Conservation (phyloP, 805 yeast species). For the Nakazawaea populi region DNA sequence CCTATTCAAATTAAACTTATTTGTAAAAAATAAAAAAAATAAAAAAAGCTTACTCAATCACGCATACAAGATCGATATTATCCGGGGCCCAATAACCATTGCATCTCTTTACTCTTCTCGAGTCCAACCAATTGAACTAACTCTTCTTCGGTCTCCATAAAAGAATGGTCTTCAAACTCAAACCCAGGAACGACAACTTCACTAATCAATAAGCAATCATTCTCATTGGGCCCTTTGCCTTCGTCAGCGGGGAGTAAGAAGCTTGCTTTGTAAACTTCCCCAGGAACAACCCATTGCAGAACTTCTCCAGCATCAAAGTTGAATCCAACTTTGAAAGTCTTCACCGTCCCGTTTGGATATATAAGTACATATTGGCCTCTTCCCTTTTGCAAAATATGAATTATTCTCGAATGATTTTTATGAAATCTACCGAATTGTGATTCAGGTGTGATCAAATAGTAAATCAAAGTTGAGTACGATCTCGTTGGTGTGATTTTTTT, state of each 20-base stretch:
- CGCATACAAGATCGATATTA: neutral
- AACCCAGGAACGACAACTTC: constrained; percentile 61
- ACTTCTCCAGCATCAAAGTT: constrained; percentile 40
- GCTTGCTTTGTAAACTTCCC: constrained; percentile 53
- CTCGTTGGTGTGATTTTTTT: constrained; percentile 21
- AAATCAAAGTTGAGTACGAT: constrained; percentile 44
- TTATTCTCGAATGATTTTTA: constrained; percentile 43
- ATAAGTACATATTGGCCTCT: constrained; percentile 49
- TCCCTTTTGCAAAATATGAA: constrained; percentile 50
- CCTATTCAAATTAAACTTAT: neutral
- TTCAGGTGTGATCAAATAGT: constrained; percentile 45
- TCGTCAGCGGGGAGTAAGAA: constrained; percentile 34
- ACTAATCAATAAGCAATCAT: constrained; percentile 42
- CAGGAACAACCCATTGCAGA: constrained; percentile 61
- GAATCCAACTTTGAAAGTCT: constrained; percentile 49
- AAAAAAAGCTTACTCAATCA: neutral
- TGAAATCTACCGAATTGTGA: constrained; percentile 48
- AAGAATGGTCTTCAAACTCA: constrained; percentile 47
- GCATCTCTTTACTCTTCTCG: constrained; percentile 27
- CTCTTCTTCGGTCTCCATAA: constrained; percentile 29
- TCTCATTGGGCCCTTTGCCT: constrained; percentile 21
- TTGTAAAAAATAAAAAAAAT: neutral
- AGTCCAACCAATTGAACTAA: constrained; percentile 31
- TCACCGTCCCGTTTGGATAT: constrained; percentile 43
- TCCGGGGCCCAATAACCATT: constrained; percentile 28